Base-by-base conservation (phyloP, 441 rosid genomes). In the Populus tomentosa region DNA sequence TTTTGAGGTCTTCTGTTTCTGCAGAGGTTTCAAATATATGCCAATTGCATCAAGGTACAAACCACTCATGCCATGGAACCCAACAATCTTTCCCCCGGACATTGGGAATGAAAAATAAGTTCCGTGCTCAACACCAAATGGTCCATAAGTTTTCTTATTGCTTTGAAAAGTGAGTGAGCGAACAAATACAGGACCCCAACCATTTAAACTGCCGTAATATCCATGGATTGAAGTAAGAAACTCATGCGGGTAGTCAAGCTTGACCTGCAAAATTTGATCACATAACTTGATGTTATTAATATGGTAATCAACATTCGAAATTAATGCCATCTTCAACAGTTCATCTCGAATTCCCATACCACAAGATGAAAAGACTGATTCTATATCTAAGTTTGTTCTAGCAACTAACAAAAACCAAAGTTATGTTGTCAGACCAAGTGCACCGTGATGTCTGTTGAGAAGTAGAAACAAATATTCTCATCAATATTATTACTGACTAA, bases 11-110 rank as follows among this genome's bases (percentile, higher is more conserved):
- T 85, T 83, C 69, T 74, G 75, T 64, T 88, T 79, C 46, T 77
- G 83, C 36, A 81, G 23, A 64, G 89, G 88, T 82, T 85, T 89
- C 65, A 86, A 77, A 76, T 92, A 81, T 75, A 84, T 82, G 71
- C 97, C 97, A 74, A 94, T 87, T 35, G 98, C 90, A 88, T 91
- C 94, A 78, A 92, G 78, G 82, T 79, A 89, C 90, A 87, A 88
- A 66, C 96, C 89, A 66, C 89, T 75, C 86, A 80, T 88, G 62
- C 98, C 97, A 75, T 91, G 90, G 74, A 94, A 90, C 70, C 97
- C 98, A 69, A 89, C 85, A 73, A 94, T 86, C 84, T 86, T 89
- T 10, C 89, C 89, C 38, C 87, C 89, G 7, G 81, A 82, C 84
- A 82, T 79, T 38, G 92, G 94, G 64, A 87, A 77, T 18, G 94